These are phyloP conservation scores for Cladophialophora yegresii DNA, from an alignment of 2,329 filamentous ascomycete genomes.

Conservation along the genomic window DNA sequence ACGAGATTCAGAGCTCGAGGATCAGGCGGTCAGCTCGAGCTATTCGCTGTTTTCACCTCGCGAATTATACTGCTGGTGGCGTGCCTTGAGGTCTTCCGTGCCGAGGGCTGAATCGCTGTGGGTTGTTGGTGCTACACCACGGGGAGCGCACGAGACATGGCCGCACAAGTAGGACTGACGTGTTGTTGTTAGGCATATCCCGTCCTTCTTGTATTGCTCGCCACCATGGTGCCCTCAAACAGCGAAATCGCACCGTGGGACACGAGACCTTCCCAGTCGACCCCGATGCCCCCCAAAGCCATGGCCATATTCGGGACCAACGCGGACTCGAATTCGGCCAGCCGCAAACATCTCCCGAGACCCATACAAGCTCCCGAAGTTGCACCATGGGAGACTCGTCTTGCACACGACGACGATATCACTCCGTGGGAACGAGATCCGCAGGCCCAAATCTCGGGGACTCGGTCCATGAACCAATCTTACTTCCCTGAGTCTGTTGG, in stretches of 20 bases:
- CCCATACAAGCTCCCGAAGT: slow-evolving; percentile 36
- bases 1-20: not conserved
- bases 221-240: slow-evolving; percentile 9
- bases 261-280: slow-evolving; percentile 9
- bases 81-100: not conserved
- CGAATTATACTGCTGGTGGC: not conserved
- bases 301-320: slow-evolving; percentile 30
- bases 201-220: slow-evolving; percentile 1
- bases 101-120: not conserved
- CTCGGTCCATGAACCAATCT: slow-evolving; percentile 32
- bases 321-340: slow-evolving; percentile 34
- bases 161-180: slow-evolving; percentile 13
- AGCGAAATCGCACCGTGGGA: slow-evolving; percentile 14
- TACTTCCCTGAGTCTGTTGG: slow-evolving; percentile 30
- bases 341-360: slow-evolving; percentile 27
- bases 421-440: slow-evolving; percentile 38
- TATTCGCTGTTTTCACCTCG: not conserved
- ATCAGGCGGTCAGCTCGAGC: not conserved
- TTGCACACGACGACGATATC: slow-evolving; percentile 39
- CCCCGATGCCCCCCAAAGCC: slow-evolving; percentile 16
- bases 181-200: slow-evolving; percentile 6
- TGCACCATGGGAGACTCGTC: slow-evolving; percentile 38
- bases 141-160: slow-evolving; percentile 2
- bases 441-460: slow-evolving; percentile 33
- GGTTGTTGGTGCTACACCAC: not conserved